These are phyloP conservation scores for Solanum corneliomulleri DNA, from an alignment of 257 asterid species.

Conservation along the genomic window DNA sequence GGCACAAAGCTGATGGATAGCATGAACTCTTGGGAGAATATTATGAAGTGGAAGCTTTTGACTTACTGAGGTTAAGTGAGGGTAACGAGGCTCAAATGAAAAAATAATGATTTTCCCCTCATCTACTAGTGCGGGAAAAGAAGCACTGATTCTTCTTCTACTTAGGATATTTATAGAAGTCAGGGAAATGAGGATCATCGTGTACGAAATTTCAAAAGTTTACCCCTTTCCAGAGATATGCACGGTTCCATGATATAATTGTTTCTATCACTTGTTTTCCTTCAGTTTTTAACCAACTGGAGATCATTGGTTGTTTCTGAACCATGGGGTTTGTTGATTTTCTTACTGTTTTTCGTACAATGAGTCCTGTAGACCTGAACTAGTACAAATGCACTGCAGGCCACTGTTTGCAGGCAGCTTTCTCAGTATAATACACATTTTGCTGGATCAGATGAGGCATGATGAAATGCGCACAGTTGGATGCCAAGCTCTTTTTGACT, in stretches of 20 bases:
- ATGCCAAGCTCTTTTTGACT: conserved; percentile 62
- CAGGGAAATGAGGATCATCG: background rate
- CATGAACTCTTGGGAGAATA: background rate
- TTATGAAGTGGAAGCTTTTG: background rate
- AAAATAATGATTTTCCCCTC: background rate
- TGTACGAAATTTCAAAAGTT: background rate
- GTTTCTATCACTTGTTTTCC: background rate
- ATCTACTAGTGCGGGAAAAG: background rate
- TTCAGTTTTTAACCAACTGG: background rate
- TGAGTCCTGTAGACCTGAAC: conserved; percentile 13
- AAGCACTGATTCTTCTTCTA: background rate
- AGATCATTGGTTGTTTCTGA: background rate
- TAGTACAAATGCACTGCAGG: conserved; percentile 24
- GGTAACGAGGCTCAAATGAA: background rate
- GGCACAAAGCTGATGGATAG: background rate
- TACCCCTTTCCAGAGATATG: background rate
- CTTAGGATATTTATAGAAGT: background rate
- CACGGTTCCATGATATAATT: background rate
- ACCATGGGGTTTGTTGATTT: background rate
- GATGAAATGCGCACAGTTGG: conserved; percentile 58
- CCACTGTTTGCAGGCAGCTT: conserved; percentile 74
- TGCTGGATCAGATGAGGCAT: conserved; percentile 55
- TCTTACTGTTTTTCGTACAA: background rate
- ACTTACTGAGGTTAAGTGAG: background rate
- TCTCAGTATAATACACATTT: conserved; percentile 43